A percentile compares a stretch with the other conserved stretches of the same genome.
Conservation (phyloP, 176 grass and related monocot species). For the Avena insularis region DNA sequence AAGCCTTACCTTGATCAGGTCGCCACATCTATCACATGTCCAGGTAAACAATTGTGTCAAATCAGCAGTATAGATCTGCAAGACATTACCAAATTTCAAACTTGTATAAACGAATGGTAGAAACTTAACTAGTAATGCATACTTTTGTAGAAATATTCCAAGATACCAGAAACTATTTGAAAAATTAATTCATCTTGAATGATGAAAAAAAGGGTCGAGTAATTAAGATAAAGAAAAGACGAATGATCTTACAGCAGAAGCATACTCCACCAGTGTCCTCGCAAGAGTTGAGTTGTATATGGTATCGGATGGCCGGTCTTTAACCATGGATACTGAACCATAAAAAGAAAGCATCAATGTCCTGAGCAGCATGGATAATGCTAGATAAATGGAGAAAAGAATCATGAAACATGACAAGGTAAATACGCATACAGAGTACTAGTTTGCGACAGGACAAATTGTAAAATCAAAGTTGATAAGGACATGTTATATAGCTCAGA, state of each 20-base stretch:
- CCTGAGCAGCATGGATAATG: slow-evolving; percentile 5
- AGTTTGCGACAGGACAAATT: not conserved
- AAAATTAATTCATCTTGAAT: not conserved
- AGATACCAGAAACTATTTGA: not conserved
- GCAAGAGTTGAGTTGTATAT: slow-evolving; percentile 87
- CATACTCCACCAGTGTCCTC: slow-evolving; percentile 84
- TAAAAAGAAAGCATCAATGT: not conserved
- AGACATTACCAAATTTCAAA: not conserved
- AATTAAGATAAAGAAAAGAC: not conserved
- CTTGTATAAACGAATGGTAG: not conserved
- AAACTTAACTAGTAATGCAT: not conserved
- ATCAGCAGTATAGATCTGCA: slow-evolving; percentile 96
- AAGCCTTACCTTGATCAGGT: slow-evolving; percentile 69
- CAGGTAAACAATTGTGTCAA: slow-evolving; percentile 85
- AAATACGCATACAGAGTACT: not conserved
- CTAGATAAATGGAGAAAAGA: not conserved
- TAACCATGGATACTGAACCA: slow-evolving; percentile 56
- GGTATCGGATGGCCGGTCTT: slow-evolving; percentile 38
- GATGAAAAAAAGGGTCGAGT: not conserved
- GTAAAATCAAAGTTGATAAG: not conserved
- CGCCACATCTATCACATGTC: slow-evolving; percentile 86
- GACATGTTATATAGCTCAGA: not conserved
- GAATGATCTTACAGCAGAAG: slow-evolving; percentile 74
- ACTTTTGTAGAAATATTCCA: not conserved
- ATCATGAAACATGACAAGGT: slow-evolving; percentile 1